Percentiles rank a stretch among this genome's conserved stretches.
Conservation (phyloP, 164 flowering plant genomes). For the Berberis thunbergii region DNA sequence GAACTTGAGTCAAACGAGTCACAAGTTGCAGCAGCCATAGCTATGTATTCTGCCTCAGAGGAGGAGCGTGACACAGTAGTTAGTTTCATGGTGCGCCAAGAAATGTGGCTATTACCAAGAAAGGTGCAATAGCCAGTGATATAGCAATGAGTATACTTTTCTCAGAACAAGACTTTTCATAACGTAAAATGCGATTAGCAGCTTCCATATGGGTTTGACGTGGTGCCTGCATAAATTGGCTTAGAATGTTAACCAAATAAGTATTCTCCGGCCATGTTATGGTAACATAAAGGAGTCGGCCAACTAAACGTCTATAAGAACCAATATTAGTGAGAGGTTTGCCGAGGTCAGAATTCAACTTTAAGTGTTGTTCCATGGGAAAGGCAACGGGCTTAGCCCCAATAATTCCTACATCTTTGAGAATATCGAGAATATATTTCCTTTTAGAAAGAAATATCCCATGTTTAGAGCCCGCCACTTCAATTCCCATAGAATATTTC, state of each 20-base stretch:
- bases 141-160: background rate
- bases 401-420: background rate
- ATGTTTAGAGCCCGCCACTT: background rate
- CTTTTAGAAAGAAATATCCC: background rate
- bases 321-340: too few relatives aligned
- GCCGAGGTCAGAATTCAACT: background rate
- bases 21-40: slow-evolving; percentile 4
- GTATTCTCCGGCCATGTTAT: slow-evolving; percentile 3
- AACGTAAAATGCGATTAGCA: background rate
- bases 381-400: background rate
- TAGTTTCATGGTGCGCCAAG: slow-evolving; percentile 10
- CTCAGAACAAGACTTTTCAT: background rate
- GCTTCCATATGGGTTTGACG: background rate
- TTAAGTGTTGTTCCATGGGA: background rate
- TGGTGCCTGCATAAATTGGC: slow-evolving; percentile 15
- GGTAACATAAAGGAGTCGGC: background rate
- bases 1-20: background rate
- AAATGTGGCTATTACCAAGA: background rate
- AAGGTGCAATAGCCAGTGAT: background rate
- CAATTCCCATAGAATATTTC: background rate
- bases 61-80: background rate
- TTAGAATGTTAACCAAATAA: slow-evolving; percentile 8
- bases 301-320: background rate
- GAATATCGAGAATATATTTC: background rate
- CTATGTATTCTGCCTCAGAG: slow-evolving; percentile 3